Evolutionary conservation across 108 stramenopile genomes (phyloP), one percentile per base, ranked within the genome.

Genomic region (Craspedostauros australis): DNA sequence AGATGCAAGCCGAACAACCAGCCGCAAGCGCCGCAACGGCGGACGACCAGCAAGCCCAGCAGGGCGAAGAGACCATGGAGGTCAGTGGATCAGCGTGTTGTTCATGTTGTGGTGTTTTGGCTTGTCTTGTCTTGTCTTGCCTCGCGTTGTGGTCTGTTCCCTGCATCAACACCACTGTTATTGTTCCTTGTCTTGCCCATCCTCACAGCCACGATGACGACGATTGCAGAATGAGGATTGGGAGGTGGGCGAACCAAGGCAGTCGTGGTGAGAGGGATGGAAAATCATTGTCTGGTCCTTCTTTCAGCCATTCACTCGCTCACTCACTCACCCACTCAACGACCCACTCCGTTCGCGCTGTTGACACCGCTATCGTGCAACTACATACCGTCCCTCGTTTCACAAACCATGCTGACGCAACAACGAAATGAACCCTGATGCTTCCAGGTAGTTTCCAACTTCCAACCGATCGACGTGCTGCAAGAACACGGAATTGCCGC

Each of bases 401-500:
- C 34, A 36, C 22, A 21, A 24, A 2, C 28, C 4, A 38, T 18
- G 19, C 24, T n/a, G 50, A 25, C 22, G 30, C 33, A 32, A 20
- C 39, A 23, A 59, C 62, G 26, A 34, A 29, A 43, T 1, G 44
- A 65, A 34, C 44, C 36, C 11, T 25, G 36, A 4, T 3, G n/a
- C 19, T 36, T 9, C 33, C 63, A 86, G 81, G 48, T 69, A 16
- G 39, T 45, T 15, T 69, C 80, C 22, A 46, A 62, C 53, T 93
- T 76, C 52, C 83, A 79, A 66, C 70, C 77, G 29, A 49, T 93
- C 14, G 87, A 93, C 11, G 45, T 66, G 16, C 84, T 99, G 16
- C 81, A 90, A 72, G 83, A 95, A 39, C 96, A 98, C 43, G 99
- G 99, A 11, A 86, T 99, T 44, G 93, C 91, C 36, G 73, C 84